Percentiles rank a stretch among this genome's conserved stretches.
These are phyloP conservation scores for Penicillium sp. DNA, from an alignment of 2,329 filamentous ascomycete genomes.

Conservation along the genomic window DNA sequence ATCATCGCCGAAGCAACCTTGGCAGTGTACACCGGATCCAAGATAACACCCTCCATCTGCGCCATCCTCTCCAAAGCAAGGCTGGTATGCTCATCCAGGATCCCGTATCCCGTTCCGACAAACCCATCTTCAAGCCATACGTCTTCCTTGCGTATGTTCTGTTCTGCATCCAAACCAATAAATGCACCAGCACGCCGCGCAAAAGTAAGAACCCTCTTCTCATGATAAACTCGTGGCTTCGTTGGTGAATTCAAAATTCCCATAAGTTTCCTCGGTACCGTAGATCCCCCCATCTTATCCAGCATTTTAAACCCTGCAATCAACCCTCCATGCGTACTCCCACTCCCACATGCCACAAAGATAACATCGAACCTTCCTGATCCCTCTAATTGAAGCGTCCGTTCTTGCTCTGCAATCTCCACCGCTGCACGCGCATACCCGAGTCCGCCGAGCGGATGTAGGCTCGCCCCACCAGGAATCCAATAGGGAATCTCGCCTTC, in stretches of 20 bases:
- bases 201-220: conserved; percentile 31
- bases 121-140: conserved; percentile 35
- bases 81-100: conserved; percentile 29
- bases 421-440: conserved; percentile 36
- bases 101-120: conserved; percentile 33
- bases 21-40: conserved; percentile 39
- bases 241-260: conserved; percentile 37
- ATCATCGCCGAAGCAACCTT: conserved; percentile 34
- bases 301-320: conserved; percentile 36
- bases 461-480: conserved; percentile 38
- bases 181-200: conserved; percentile 26
- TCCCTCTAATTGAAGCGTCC: conserved; percentile 13
- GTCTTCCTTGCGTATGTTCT: conserved; percentile 30
- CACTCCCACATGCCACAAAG: conserved; percentile 39
- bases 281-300: conserved; percentile 20
- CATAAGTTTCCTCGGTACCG: conserved; percentile 25
- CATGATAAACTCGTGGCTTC: conserved; percentile 29
- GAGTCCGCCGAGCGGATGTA: conserved; percentile 34
- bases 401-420: conserved; percentile 33
- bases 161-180: conserved; percentile 30
- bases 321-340: conserved; percentile 36
- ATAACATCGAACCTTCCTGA: conserved; percentile 33
- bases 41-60: conserved; percentile 27
- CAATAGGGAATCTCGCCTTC: conserved; percentile 29
- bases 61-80: conserved; percentile 27